A percentile compares a stretch with the other conserved stretches of the same genome.
These are phyloP conservation scores for Aspergillus jensenii DNA, from an alignment of 2,329 filamentous ascomycete species.

Conservation along the genomic window DNA sequence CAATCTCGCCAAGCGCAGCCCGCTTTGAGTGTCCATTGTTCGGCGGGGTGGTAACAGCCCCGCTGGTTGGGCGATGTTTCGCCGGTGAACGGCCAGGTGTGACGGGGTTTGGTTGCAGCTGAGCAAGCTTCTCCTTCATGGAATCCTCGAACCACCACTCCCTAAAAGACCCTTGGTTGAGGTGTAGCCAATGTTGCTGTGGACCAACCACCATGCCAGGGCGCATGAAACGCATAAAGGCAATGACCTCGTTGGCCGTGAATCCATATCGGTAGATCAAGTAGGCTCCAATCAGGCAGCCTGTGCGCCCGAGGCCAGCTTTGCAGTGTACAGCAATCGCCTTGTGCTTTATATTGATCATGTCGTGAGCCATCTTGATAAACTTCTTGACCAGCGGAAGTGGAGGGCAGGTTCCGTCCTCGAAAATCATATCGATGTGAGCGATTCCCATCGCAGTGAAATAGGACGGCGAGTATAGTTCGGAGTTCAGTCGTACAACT, in stretches of 20 bases:
- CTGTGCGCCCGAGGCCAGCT: slow-evolving; percentile 90
- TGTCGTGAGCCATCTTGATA: slow-evolving; percentile 90
- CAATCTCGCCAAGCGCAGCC: slow-evolving; percentile 89
- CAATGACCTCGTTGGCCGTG: slow-evolving; percentile 94
- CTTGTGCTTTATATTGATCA: slow-evolving; percentile 86
- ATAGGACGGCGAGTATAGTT: slow-evolving; percentile 94
- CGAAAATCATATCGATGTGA: slow-evolving; percentile 99
- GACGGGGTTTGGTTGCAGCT: slow-evolving; percentile 59
- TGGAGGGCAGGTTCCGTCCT: slow-evolving; percentile 93
- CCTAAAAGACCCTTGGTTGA: slow-evolving; percentile 96
- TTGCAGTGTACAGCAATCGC: slow-evolving; percentile 98
- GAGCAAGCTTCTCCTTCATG: slow-evolving; percentile 79
- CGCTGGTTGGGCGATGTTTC: slow-evolving; percentile 63
- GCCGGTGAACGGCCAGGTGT: slow-evolving; percentile 54
- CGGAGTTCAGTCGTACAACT: slow-evolving; percentile 92
- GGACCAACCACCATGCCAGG: slow-evolving; percentile 98
- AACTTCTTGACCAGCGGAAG: slow-evolving; percentile 89
- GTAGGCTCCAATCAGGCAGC: slow-evolving; percentile 95
- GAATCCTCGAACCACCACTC: slow-evolving; percentile 89
- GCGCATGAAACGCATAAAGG: slow-evolving; percentile 98
- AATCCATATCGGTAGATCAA: slow-evolving; percentile 97
- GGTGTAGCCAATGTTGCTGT: slow-evolving; percentile 97
- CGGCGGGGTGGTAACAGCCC: slow-evolving; percentile 78
- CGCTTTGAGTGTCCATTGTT: slow-evolving; percentile 74
- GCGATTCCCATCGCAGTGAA: slow-evolving; percentile 94